Base-by-base conservation (phyloP, 441 rosid genomes). In the Daphne laureola region DNA sequence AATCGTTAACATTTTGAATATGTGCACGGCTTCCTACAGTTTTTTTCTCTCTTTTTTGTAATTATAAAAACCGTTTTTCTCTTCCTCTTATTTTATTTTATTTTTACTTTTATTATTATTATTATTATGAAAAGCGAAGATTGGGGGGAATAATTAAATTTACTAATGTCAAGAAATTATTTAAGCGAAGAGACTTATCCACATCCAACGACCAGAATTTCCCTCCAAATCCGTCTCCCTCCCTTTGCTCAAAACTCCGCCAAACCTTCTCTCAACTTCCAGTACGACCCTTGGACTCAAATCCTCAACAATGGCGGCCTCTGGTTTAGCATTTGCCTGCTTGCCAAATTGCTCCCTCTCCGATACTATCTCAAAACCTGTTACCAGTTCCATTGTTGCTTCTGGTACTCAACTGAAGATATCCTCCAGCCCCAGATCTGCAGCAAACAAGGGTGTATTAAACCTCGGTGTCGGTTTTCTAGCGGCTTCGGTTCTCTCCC, bases 381-480 rank as follows among this genome's bases (percentile, higher is more conserved):
- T 49, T 40, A 43, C 71, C 47, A 27, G 55, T 43, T 51, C 55
- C 17, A 49, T 69, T 3, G 17, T 59, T 17, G 59, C 75, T 47
- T 45, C 72, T 23, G 71, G 80, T 49, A 64, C 62, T 43, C 67
- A 66, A 21, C 42, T 64, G 1, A 61, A 59, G 54, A 53, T 55
- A 42, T 42, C 64, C 17, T 51, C 27, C 11, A 58, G 42, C 51
- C 41, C 67, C 2, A 62, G 49, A 59, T 53, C 64, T 36, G 14
- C 56, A 2, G 25, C 64, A n/a, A 81, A 67, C 43, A 82, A 73
- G n/a, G 60, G 67, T 14, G 16, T 75, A 31, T 15, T 72, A 3
- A 68, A 74, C 58, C 54, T 66, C 71, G 87, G 95, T 50, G 44
- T 84, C 53, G 95, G 89, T 43, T 48, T 91, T 42, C 50, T 91